Evolutionary conservation across 805 yeast genomes (phyloP).

Genomic region (Yamadazyma paraphyllophila): DNA sequence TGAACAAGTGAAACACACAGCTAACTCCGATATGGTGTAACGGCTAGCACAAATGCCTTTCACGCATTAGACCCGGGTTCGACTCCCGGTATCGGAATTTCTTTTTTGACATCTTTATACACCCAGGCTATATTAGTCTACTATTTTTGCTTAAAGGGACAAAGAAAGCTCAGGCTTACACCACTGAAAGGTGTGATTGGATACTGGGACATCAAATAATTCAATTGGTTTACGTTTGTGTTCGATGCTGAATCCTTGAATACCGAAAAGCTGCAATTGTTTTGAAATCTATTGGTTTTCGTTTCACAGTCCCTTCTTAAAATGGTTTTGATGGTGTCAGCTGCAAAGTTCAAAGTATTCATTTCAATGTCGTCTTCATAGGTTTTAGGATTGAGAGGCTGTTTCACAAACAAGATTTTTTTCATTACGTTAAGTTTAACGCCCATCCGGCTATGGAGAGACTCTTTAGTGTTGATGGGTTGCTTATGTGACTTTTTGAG

Average conservation of each 20-base stretch:
- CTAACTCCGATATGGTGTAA: conserved; percentile 47
- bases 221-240: too few species aligned
- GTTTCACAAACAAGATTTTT: neutral
- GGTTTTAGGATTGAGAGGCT: neutral
- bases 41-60: conserved; percentile 56
- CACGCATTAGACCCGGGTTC: conserved; percentile 70
- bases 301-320: neutral
- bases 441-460: neutral
- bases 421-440: too few species aligned
- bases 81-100: conserved; percentile 78
- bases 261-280: too few species aligned
- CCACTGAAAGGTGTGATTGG: too few species aligned
- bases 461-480: too few species aligned
- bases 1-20: too few species aligned
- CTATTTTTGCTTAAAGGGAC: too few species aligned
- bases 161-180: too few species aligned
- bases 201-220: too few species aligned
- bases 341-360: neutral
- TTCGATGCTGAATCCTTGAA: too few species aligned
- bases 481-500: neutral
- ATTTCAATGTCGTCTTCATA: neutral
- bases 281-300: too few species aligned
- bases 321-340: neutral
- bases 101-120: conserved; percentile 2
- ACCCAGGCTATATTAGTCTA: neutral